Base-by-base conservation (phyloP, 805 yeast species). In the Zygotorulaspora sp. region DNA sequence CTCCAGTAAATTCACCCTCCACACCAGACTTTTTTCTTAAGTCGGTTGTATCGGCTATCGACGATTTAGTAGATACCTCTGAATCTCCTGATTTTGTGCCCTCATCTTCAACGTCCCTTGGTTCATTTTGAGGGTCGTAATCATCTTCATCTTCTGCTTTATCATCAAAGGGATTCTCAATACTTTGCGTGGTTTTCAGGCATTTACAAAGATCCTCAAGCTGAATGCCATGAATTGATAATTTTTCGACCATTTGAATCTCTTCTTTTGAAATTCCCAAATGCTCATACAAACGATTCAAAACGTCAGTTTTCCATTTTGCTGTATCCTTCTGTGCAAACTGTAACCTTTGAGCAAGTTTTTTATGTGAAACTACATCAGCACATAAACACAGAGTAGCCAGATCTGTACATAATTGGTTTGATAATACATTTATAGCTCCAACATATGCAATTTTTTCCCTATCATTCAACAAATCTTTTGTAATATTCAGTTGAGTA, bases 361-460 rank as follows among this genome's bases (percentile, higher is more conserved):
- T 74, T 32, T 50, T 58, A 14, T 62, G 63, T 0, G 74, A 57
- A 7, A 71, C 65, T 3, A 74, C 64, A 3, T 76, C 72, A 0
- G 78, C 67, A 7, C 75, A 74, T 14, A 68, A 56, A 39, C 76
- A 72, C 14, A 78, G 57, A 35, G 67, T 64, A 1, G 92, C 89
- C 41, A 89, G 62, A n/a, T 77, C 78, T 0, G 85, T 75, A 13
- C 95, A 95, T 82, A 88, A 77, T 14, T 83, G 84, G 16, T 83
- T 84, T 36, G 80, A 73, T 5, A 83, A 71, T 23, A 92, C 72
- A 49, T 84, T 82, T 6, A 83, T 78, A 7, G 90, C 70, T 0
- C 96, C 97, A 5, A 84, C 83, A 55, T 92, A 92, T 2, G 97
- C 97, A 44, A 89, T 81, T 52, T 85, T 81, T 58, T 92, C 96